Evolutionary conservation across 2,329 filamentous ascomycete species (phyloP).

Genomic region (Coleophoma eucalyptorum): DNA sequence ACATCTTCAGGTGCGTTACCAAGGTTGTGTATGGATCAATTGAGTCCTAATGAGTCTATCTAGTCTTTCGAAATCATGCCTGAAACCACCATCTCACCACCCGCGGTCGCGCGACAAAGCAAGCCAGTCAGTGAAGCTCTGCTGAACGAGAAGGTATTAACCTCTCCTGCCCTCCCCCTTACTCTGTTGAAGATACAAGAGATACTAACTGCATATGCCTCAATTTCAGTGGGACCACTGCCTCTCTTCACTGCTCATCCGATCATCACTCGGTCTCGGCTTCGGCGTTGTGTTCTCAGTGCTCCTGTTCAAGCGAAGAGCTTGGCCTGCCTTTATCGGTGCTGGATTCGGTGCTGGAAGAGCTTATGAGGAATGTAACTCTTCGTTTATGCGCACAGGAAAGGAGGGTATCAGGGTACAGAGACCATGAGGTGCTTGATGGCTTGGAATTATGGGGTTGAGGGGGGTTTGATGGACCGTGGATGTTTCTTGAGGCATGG

Average conservation of each 20-base stretch:
- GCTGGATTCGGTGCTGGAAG: conserved; percentile 93
- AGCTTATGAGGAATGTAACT: conserved; percentile 97
- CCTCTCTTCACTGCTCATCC: conserved; percentile 95
- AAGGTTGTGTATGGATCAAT: background rate
- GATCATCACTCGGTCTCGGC: conserved; percentile 89
- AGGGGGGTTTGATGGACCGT: background rate
- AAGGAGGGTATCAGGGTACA: conserved; percentile 24
- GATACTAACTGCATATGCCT: background rate
- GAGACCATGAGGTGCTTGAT: conserved; percentile 12
- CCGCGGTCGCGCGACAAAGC: conserved; percentile 64
- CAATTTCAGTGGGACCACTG: conserved; percentile 87
- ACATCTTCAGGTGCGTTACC: background rate
- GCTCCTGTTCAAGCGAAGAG: conserved; percentile 94
- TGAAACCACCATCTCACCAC: conserved; percentile 39
- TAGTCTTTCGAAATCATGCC: conserved; percentile 15
- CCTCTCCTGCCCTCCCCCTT: background rate
- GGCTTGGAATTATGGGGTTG: background rate
- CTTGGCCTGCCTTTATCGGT: conserved; percentile 95
- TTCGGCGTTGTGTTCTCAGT: conserved; percentile 99
- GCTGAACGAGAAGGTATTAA: conserved; percentile 90
- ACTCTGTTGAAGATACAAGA: background rate
- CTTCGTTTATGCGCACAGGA: conserved; percentile 25
- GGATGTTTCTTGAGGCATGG: background rate
- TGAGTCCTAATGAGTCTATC: background rate
- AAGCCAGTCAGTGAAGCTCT: conserved; percentile 94